phyloP scores from a whole-genome alignment of 208 protist species.

The Herpetomonas tarakana region DNA sequence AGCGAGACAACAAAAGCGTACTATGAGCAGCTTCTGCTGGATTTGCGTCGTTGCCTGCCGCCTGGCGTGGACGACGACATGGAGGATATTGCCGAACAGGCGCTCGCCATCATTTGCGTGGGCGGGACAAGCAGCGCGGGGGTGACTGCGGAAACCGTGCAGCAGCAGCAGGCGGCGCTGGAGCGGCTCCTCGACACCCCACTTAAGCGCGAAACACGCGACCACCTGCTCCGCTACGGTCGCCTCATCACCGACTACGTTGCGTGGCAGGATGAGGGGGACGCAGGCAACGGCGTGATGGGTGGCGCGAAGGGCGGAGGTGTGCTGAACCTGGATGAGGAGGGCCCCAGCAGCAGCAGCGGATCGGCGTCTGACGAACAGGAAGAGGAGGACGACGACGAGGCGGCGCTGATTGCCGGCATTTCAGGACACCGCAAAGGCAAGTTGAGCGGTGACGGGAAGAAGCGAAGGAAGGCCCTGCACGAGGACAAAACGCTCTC shows the following conservation, averaged over 20 bases:
- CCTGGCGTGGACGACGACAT: slow-evolving; percentile 74
- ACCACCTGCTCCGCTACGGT: slow-evolving; percentile 69
- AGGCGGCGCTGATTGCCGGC: slow-evolving; percentile 25
- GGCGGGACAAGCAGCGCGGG: slow-evolving; percentile 5
- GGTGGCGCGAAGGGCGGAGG: slow-evolving; percentile 1
- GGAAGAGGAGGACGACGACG: slow-evolving; percentile 25
- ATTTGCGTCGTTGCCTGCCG: slow-evolving; percentile 75
- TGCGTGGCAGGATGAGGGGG: slow-evolving; percentile 12
- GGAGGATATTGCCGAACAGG: slow-evolving; percentile 74
- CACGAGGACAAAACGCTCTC: slow-evolving; percentile 33
- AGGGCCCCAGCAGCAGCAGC: background rate
- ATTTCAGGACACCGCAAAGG: slow-evolving; percentile 4
- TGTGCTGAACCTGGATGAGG: background rate
- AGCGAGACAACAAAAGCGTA: slow-evolving; percentile 57
- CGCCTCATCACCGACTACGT: slow-evolving; percentile 86
- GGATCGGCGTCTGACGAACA: background rate
- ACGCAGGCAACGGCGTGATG: background rate
- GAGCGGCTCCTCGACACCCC: slow-evolving; percentile 66
- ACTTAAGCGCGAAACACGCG: slow-evolving; percentile 54
- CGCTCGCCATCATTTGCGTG: slow-evolving; percentile 62
- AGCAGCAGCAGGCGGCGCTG: slow-evolving; percentile 50
- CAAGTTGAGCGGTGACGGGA: slow-evolving; percentile 12
- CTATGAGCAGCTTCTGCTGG: slow-evolving; percentile 81
- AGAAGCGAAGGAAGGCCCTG: slow-evolving; percentile 21
- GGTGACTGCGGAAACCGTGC: slow-evolving; percentile 17